phyloP scores from a whole-genome alignment of 73 alveolate species.

The Halteria grandinella region DNA sequence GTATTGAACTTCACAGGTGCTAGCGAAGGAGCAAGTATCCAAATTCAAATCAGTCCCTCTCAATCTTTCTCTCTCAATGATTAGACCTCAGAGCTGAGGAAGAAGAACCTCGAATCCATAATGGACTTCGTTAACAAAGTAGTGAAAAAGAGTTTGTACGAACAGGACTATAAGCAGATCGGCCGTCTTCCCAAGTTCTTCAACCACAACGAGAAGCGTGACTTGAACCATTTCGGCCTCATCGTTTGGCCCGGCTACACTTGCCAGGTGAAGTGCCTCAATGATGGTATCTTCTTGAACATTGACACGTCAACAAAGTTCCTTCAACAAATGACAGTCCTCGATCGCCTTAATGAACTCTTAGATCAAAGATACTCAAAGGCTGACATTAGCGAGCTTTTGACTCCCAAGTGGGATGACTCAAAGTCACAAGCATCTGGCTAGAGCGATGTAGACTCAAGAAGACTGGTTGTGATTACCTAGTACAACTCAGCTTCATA shows the following conservation, averaged over 20 bases:
- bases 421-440: background rate
- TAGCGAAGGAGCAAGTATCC: too few species aligned
- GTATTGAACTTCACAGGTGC: too few species aligned
- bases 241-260: slow-evolving; percentile 52
- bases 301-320: slow-evolving; percentile 49
- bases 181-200: slow-evolving; percentile 52
- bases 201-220: background rate
- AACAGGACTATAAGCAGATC: slow-evolving; percentile 21
- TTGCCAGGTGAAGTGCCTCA: background rate
- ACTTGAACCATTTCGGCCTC: background rate
- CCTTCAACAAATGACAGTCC: background rate
- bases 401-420: slow-evolving; percentile 24
- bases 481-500: slow-evolving; percentile 30
- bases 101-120: background rate
- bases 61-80: too few species aligned
- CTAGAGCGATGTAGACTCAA: too few species aligned
- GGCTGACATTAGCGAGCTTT: background rate
- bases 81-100: background rate
- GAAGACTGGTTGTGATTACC: slow-evolving; percentile 42
- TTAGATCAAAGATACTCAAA: background rate
- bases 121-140: background rate
- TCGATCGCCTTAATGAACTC: background rate
- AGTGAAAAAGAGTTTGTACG: slow-evolving; percentile 1
- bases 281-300: slow-evolving; percentile 44
- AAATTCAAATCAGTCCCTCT: too few species aligned